These are phyloP conservation scores for Monosporascus sp. DNA, from an alignment of 2,329 filamentous ascomycete genomes.

Conservation along the genomic window DNA sequence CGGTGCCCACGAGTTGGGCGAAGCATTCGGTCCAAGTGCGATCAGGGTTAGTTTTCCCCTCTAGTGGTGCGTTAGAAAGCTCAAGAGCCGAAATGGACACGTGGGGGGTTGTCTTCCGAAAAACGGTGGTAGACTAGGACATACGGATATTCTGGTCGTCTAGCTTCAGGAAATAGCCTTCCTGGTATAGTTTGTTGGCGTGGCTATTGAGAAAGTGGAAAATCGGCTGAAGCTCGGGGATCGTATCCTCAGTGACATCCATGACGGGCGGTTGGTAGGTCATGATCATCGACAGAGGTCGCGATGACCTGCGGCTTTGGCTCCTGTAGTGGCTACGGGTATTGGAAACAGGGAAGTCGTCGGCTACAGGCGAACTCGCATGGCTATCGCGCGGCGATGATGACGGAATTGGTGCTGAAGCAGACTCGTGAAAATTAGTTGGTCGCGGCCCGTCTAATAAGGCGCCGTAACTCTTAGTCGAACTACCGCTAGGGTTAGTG, in stretches of 20 bases:
- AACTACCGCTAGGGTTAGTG: neutral
- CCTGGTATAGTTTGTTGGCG: conserved; percentile 92
- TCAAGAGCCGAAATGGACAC: neutral
- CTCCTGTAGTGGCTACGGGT: conserved; percentile 18
- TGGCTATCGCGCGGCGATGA: conserved; percentile 22
- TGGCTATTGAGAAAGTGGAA: conserved; percentile 94
- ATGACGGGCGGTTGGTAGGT: conserved; percentile 80
- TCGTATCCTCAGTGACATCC: conserved; percentile 77
- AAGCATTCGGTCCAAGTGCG: conserved; percentile 95
- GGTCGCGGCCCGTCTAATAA: neutral
- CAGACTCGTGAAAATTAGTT: conserved; percentile 7
- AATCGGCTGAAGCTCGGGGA: conserved; percentile 89
- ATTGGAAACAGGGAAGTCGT: conserved; percentile 28
- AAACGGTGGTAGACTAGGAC: conserved; percentile 30
- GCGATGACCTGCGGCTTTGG: conserved; percentile 48
- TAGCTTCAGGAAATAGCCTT: conserved; percentile 95
- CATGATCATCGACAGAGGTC: conserved; percentile 81
- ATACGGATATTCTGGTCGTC: conserved; percentile 89
- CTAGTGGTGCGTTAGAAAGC: conserved; percentile 38
- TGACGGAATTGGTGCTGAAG: conserved; percentile 18
- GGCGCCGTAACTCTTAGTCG: neutral
- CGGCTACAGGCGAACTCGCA: conserved; percentile 37
- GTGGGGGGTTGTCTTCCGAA: conserved; percentile 1
- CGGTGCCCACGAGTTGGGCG: conserved; percentile 90
- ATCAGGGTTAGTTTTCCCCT: conserved; percentile 79